phyloP scores from a whole-genome alignment of 108 stramenopile genomes.

The Skeletonema marinoi region DNA sequence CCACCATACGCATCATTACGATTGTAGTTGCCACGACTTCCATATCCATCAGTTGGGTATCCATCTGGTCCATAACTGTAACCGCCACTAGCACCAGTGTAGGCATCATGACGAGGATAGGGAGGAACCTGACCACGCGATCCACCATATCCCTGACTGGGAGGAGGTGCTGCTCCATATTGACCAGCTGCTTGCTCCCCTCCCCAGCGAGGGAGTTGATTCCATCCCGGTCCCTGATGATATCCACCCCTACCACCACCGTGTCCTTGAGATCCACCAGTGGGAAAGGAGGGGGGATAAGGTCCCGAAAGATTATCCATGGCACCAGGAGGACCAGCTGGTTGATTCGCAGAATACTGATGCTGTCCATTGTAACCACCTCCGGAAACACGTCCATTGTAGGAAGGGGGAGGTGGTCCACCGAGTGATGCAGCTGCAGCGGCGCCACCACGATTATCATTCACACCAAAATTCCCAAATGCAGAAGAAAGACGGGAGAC shows the following conservation, averaged over 20 bases:
- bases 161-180: constrained; percentile 7
- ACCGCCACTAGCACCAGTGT: constrained; percentile 4
- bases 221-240: constrained; percentile 30
- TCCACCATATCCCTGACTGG: constrained; percentile 1
- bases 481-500: constrained; percentile 17
- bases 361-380: neutral
- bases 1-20: constrained; percentile 1
- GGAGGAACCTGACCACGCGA: neutral
- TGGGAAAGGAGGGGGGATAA: constrained; percentile 25
- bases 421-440: neutral
- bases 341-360: neutral
- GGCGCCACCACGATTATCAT: neutral
- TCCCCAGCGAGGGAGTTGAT: constrained; percentile 36
- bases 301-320: constrained; percentile 17
- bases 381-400: neutral
- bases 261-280: constrained; percentile 1
- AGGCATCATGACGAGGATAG: neutral
- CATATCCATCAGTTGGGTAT: constrained; percentile 3
- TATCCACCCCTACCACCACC: constrained; percentile 1
- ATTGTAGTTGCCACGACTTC: neutral
- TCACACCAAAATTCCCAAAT: constrained; percentile 23
- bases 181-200: constrained; percentile 10
- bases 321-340: neutral
- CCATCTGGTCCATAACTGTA: constrained; percentile 1
- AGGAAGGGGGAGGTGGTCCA: neutral